Evolutionary conservation across 108 stramenopile genomes (phyloP).

Genomic region (Schizochytrium sp.): DNA sequence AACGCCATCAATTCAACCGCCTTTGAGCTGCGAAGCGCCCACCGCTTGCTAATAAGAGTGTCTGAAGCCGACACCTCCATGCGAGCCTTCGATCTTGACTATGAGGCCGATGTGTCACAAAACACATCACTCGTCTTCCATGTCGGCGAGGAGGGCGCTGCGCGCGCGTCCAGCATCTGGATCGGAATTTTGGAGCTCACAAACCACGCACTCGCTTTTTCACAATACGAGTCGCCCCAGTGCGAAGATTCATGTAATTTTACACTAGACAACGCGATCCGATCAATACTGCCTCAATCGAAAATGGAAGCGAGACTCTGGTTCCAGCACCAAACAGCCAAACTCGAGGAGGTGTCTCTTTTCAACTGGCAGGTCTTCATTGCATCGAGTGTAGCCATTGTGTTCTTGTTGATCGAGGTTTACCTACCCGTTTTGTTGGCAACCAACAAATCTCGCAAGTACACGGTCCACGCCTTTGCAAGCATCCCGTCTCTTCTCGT

Average conservation of each 20-base stretch:
- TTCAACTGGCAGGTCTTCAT: neutral
- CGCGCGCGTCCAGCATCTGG: neutral
- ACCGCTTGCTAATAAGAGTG: neutral
- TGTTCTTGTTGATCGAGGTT: neutral
- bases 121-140: neutral
- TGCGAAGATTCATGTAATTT: neutral
- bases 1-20: neutral
- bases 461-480: neutral
- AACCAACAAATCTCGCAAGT: neutral
- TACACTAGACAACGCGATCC: neutral
- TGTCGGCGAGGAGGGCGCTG: neutral
- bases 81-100: neutral
- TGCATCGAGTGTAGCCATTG: neutral
- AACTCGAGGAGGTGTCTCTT: neutral
- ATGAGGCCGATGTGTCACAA: neutral
- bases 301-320: neutral
- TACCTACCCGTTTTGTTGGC: neutral
- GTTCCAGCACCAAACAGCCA: neutral
- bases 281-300: neutral
- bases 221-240: neutral
- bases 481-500: neutral
- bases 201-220: neutral
- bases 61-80: neutral
- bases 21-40: neutral
- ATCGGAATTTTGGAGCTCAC: neutral